These are phyloP conservation scores for Chaetomiaceae sp. DNA, from an alignment of 2,329 filamentous ascomycete species.

Conservation along the genomic window DNA sequence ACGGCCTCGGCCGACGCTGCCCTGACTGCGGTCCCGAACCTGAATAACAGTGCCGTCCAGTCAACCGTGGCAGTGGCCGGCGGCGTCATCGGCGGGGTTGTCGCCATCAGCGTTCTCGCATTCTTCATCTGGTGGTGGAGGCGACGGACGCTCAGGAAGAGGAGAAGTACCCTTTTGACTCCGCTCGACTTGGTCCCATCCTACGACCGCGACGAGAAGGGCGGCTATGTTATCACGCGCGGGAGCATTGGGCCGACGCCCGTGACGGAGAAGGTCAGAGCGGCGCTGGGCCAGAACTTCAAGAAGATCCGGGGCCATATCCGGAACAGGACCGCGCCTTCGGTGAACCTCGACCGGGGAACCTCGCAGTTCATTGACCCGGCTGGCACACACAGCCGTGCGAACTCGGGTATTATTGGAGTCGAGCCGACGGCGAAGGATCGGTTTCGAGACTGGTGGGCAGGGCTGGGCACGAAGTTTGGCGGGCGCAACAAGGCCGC, in stretches of 20 bases:
- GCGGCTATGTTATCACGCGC: constrained; percentile 41
- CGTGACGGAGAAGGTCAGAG: constrained; percentile 39
- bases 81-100: constrained; percentile 47
- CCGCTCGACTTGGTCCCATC: constrained; percentile 39
- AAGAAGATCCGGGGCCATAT: constrained; percentile 34
- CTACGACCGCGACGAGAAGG: constrained; percentile 30
- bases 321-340: constrained; percentile 34
- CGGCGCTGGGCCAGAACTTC: constrained; percentile 37
- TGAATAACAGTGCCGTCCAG: constrained; percentile 28
- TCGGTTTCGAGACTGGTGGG: constrained; percentile 44
- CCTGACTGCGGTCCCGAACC: constrained; percentile 18
- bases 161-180: constrained; percentile 47
- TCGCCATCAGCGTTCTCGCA: constrained; percentile 42
- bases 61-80: constrained; percentile 46
- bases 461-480: constrained; percentile 38
- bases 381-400: constrained; percentile 35
- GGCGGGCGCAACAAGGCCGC: constrained; percentile 32
- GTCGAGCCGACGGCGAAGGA: constrained; percentile 34
- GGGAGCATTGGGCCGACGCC: constrained; percentile 48
- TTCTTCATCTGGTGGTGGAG: constrained; percentile 50
- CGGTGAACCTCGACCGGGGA: constrained; percentile 48
- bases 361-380: constrained; percentile 49
- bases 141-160: constrained; percentile 39
- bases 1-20: constrained; percentile 20
- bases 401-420: constrained; percentile 27